These are phyloP conservation scores for Dothidotthia symphoricarpi DNA, from an alignment of 2,329 filamentous ascomycete genomes.

Conservation along the genomic window DNA sequence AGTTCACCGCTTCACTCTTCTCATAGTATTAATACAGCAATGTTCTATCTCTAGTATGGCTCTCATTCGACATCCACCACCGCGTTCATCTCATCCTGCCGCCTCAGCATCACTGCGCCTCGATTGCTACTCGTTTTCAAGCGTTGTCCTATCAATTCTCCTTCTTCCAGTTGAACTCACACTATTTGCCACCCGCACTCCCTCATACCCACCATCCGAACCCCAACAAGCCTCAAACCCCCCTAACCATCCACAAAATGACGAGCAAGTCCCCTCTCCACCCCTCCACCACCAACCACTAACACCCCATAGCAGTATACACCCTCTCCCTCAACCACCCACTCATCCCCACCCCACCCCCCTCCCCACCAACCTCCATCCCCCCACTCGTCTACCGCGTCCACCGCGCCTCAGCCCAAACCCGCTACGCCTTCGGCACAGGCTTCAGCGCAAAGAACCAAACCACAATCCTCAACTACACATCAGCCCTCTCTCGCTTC, in stretches of 20 bases:
- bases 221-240: background rate
- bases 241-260: slow-evolving; percentile 7
- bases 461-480: slow-evolving; percentile 33
- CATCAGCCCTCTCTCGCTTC: slow-evolving; percentile 23
- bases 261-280: slow-evolving; percentile 8
- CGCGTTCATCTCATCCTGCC: too few species aligned
- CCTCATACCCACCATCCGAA: background rate
- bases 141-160: background rate
- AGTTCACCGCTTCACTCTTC: slow-evolving; percentile 12
- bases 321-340: slow-evolving; percentile 3
- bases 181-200: too few species aligned
- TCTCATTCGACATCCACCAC: too few species aligned
- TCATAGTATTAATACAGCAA: background rate
- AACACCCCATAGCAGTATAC: slow-evolving; percentile 10
- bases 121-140: background rate
- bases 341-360: background rate
- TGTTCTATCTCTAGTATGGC: too few species aligned
- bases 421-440: slow-evolving; percentile 29
- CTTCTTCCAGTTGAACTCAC: too few species aligned
- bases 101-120: too few species aligned
- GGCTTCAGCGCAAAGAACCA: slow-evolving; percentile 39
- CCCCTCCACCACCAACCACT: background rate
- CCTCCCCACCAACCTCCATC: slow-evolving; percentile 21
- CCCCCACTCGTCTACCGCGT: slow-evolving; percentile 34
- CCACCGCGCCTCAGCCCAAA: slow-evolving; percentile 29